Evolutionary conservation across 768 basidiomycete species (phyloP).

Genomic region (Naganishia friedmannii): DNA sequence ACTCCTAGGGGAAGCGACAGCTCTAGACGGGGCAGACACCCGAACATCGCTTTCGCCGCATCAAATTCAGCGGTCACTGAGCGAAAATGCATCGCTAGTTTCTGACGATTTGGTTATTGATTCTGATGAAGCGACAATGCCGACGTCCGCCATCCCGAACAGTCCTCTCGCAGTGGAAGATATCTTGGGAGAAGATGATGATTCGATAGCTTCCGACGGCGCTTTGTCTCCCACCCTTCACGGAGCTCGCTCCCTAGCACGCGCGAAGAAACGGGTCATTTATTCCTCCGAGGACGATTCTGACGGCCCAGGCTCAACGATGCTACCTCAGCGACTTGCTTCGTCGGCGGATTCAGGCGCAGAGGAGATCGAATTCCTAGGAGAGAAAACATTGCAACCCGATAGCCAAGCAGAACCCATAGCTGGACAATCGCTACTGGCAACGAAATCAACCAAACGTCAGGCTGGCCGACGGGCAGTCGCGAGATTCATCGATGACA

Average conservation of each 20-base stretch:
- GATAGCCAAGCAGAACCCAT: neutral
- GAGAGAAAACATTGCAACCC: neutral
- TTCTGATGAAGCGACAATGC: neutral
- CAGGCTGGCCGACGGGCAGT: neutral
- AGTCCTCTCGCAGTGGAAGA: neutral
- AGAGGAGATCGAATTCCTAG: slow-evolving; percentile 11
- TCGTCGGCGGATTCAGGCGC: neutral
- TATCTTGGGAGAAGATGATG: neutral
- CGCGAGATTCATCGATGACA: slow-evolving; percentile 2
- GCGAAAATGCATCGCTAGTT: neutral
- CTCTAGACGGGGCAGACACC: neutral
- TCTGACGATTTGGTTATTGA: neutral
- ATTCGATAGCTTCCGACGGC: neutral
- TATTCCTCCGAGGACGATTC: slow-evolving; percentile 15
- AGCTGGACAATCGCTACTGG: neutral
- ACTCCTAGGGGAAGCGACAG: neutral
- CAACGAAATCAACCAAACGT: neutral
- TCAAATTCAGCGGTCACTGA: neutral
- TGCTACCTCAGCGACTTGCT: neutral
- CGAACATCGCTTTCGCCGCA: no score
- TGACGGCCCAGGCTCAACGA: neutral
- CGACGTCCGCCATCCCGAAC: neutral
- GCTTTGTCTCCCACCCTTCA: neutral
- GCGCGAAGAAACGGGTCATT: slow-evolving; percentile 1
- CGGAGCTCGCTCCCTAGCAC: neutral